These are phyloP conservation scores for Aureobasidium sp. DNA, from an alignment of 2,329 filamentous ascomycete species.

Conservation along the genomic window DNA sequence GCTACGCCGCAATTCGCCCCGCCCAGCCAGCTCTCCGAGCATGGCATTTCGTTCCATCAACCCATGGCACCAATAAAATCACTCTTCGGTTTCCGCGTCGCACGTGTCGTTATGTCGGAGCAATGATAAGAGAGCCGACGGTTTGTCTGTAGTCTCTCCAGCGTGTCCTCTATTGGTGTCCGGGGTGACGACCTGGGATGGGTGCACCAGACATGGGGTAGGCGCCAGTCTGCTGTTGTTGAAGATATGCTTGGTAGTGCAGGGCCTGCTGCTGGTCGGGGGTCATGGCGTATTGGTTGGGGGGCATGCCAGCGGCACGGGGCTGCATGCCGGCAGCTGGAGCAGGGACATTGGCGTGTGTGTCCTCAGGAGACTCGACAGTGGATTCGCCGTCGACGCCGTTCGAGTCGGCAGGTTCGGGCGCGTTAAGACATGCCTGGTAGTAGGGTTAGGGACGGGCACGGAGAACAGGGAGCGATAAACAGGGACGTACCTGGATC, in stretches of 20 bases:
- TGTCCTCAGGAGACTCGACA: conserved; percentile 88
- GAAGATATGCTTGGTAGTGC: conserved; percentile 34
- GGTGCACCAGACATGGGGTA: conserved; percentile 32
- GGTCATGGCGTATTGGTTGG: conserved; percentile 30
- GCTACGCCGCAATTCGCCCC: conserved; percentile 14
- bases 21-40: conserved; percentile 9
- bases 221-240: conserved; percentile 31
- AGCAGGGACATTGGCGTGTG: conserved; percentile 51
- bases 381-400: conserved; percentile 44
- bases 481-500: conserved; percentile 66
- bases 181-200: conserved; percentile 17
- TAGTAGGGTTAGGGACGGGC: conserved; percentile 30
- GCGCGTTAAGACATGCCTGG: conserved; percentile 92
- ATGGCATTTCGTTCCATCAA: conserved; percentile 6
- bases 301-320: conserved; percentile 22
- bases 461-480: background rate
- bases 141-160: background rate
- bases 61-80: conserved; percentile 14
- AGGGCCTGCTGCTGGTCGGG: conserved; percentile 34
- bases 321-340: conserved; percentile 30
- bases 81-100: conserved; percentile 14
- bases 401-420: conserved; percentile 74
- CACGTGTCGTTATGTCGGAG: conserved; percentile 13
- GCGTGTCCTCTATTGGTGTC: conserved; percentile 13
- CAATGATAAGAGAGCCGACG: background rate